phyloP scores from a whole-genome alignment of 2,329 filamentous ascomycete species.

The Pseudogymnoascus sp. region DNA sequence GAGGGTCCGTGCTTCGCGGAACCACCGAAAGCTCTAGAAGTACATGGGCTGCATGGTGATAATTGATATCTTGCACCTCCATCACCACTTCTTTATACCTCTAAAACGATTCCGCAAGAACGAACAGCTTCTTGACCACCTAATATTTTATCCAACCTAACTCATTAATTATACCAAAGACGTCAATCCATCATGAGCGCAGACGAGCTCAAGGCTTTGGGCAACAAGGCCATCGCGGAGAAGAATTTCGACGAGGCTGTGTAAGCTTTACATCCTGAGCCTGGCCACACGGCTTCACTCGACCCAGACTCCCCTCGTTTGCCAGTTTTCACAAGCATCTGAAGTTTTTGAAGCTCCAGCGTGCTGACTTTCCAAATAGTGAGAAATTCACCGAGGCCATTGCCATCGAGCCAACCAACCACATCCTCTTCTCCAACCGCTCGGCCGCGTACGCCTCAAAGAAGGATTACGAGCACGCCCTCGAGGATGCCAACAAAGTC shows the following conservation, averaged over 20 bases:
- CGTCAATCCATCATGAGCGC: conserved; percentile 31
- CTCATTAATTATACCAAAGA: conserved; percentile 4
- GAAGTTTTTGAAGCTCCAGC: neutral
- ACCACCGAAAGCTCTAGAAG: conserved; percentile 20
- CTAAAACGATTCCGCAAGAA: neutral
- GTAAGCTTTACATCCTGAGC: conserved; percentile 49
- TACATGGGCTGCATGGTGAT: conserved; percentile 5
- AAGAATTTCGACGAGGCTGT: conserved; percentile 96
- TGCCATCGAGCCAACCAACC: conserved; percentile 77
- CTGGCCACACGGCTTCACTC: neutral
- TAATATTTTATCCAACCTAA: neutral
- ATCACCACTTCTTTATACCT: conserved; percentile 3
- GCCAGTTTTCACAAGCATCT: conserved; percentile 13
- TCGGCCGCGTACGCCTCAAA: conserved; percentile 84
- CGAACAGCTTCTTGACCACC: conserved; percentile 4
- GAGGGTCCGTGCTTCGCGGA: conserved; percentile 11
- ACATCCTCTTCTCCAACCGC: conserved; percentile 96
- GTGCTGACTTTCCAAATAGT: conserved; percentile 40
- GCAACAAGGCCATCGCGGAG: conserved; percentile 96
- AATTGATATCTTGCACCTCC: neutral
- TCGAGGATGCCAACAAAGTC: conserved; percentile 87
- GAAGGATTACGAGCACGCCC: conserved; percentile 75
- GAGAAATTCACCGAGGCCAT: conserved; percentile 95
- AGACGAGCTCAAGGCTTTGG: conserved; percentile 87
- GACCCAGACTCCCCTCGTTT: neutral